Conservation (phyloP, 2,329 filamentous ascomycete species). For the Xylariaceae sp. region DNA sequence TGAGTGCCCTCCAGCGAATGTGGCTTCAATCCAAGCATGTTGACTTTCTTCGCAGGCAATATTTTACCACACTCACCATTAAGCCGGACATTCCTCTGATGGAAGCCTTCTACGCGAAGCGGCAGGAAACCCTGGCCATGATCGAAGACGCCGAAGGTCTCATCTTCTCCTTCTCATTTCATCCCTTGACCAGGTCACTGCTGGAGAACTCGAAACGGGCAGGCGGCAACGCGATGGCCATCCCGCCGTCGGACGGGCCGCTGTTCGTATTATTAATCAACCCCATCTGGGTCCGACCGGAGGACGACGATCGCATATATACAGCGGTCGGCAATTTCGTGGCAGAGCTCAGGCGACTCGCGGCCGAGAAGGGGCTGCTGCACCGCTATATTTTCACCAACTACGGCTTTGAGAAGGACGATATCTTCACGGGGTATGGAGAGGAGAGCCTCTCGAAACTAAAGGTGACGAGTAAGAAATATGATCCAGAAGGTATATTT, state of each 20-base stretch:
- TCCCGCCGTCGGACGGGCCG: conserved; percentile 23
- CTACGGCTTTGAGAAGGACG: conserved; percentile 15
- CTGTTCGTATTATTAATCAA: conserved; percentile 28
- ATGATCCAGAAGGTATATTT: conserved; percentile 21
- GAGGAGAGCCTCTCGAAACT: conserved; percentile 8
- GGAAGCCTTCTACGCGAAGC: conserved; percentile 18
- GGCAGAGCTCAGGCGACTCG: conserved; percentile 2
- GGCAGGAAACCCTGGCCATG: conserved; percentile 18
- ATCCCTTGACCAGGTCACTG: conserved; percentile 21
- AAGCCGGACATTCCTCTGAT: conserved; percentile 16
- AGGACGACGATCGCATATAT: conserved; percentile 19
- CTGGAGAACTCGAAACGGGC: conserved; percentile 22
- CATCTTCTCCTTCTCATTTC: conserved; percentile 27
- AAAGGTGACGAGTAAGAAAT: conserved; percentile 10
- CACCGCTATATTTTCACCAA: conserved; percentile 25
- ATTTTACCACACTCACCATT: conserved; percentile 18
- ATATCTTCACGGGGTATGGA: conserved; percentile 16
- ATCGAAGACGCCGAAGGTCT: conserved; percentile 25
- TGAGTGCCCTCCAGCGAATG: not conserved
- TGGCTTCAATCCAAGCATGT: not conserved
- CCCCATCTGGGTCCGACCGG: conserved; percentile 16
- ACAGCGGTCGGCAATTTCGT: conserved; percentile 8
- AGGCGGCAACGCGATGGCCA: conserved; percentile 25
- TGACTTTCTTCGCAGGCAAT: conserved; percentile 13
- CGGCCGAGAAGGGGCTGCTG: conserved; percentile 12